phyloP scores from a whole-genome alignment of 768 basidiomycete genomes.

The Suillus lakei region DNA sequence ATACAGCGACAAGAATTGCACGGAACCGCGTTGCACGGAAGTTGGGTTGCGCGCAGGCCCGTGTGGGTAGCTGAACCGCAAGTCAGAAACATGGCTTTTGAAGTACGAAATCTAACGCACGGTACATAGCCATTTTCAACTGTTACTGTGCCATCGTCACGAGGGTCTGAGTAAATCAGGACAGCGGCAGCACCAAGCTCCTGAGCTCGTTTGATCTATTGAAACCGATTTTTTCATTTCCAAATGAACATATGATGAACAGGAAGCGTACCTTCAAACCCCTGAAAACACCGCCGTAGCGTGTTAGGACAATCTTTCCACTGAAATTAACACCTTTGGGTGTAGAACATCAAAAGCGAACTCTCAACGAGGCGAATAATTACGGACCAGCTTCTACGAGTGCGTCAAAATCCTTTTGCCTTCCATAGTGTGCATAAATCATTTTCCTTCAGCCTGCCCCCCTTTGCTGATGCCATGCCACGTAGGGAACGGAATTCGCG shows the following conservation, averaged over 20 bases:
- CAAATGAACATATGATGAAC: constrained; percentile 11
- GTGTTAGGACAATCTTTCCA: constrained; percentile 61
- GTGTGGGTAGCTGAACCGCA: constrained; percentile 53
- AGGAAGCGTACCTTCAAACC: constrained; percentile 58
- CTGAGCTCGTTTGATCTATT: constrained; percentile 62
- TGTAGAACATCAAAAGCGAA: neutral
- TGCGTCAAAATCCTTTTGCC: constrained; percentile 64
- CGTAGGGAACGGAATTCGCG: constrained; percentile 57
- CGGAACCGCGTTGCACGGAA: constrained; percentile 69
- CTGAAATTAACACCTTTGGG: constrained; percentile 58
- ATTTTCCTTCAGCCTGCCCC: constrained; percentile 69
- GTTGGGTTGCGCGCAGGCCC: constrained; percentile 69
- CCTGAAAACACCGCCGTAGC: constrained; percentile 67
- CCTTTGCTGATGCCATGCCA: constrained; percentile 75
- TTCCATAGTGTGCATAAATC: constrained; percentile 62
- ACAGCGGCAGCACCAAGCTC: constrained; percentile 65
- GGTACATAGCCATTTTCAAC: constrained; percentile 57
- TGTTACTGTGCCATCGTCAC: constrained; percentile 69
- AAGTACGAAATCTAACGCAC: constrained; percentile 26
- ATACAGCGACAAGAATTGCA: constrained; percentile 64
- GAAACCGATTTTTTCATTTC: neutral
- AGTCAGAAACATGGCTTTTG: neutral
- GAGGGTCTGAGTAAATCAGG: constrained; percentile 68
- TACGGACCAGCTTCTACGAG: constrained; percentile 53
- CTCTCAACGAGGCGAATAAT: too few species aligned